A percentile compares a stretch with the other conserved stretches of the same genome.
These are phyloP conservation scores for Euphorbia corollata DNA, from an alignment of 441 rosid species.

Conservation along the genomic window DNA sequence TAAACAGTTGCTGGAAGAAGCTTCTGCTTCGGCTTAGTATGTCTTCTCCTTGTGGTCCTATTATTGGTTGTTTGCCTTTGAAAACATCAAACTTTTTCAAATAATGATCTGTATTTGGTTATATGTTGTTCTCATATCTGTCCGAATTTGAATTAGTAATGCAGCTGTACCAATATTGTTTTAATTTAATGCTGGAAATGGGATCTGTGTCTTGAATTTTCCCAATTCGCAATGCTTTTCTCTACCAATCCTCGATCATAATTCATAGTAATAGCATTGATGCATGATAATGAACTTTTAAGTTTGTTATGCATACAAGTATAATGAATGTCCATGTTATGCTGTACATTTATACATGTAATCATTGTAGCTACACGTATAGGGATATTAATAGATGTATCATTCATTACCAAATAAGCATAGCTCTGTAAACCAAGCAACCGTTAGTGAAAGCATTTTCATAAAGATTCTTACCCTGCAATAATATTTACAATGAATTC, in stretches of 20 bases:
- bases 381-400: neutral
- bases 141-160: neutral
- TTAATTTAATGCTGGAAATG: neutral
- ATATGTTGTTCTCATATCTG: neutral
- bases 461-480: no score
- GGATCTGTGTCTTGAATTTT: neutral
- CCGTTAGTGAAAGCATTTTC: no score
- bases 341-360: neutral
- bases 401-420: no score
- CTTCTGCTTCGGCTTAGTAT: conserved; percentile 11
- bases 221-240: neutral
- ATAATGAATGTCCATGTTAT: neutral
- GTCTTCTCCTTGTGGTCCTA: neutral
- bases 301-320: neutral
- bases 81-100: conserved; percentile 1
- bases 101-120: conserved; percentile 9
- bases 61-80: neutral
- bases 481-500: no score
- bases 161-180: neutral
- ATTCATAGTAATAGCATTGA: neutral
- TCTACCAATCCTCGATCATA: neutral
- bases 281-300: neutral
- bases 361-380: neutral
- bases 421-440: no score
- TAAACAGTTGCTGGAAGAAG: conserved; percentile 53